Evolutionary conservation across 2,329 filamentous ascomycete genomes (phyloP).

Genomic region (Fusarium xylarioides): DNA sequence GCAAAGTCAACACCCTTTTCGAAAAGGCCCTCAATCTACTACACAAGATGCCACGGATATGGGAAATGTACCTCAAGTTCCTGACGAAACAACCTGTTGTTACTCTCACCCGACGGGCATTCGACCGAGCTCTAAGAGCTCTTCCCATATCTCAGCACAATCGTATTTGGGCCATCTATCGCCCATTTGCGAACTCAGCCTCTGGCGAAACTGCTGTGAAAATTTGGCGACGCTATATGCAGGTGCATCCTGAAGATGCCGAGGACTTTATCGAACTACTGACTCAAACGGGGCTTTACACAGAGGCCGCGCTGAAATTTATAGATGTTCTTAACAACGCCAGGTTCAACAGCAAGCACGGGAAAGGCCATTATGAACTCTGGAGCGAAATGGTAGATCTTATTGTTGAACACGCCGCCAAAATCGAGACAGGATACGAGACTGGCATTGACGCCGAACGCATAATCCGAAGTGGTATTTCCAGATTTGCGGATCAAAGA

Average conservation of each 20-base stretch:
- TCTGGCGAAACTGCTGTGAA: constrained; percentile 90
- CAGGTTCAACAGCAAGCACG: constrained; percentile 89
- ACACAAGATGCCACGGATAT: constrained; percentile 98
- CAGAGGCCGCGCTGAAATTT: constrained; percentile 89
- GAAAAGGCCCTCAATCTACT: constrained; percentile 91
- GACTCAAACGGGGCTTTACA: constrained; percentile 82
- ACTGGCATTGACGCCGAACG: constrained; percentile 88
- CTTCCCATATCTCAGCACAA: constrained; percentile 95
- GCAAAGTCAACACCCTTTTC: constrained; percentile 94
- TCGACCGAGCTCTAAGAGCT: constrained; percentile 90
- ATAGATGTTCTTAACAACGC: constrained; percentile 92
- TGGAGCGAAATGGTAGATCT: constrained; percentile 98
- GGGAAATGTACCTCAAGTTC: constrained; percentile 97
- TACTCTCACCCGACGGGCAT: constrained; percentile 84
- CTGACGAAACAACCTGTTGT: constrained; percentile 91
- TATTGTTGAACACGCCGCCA: constrained; percentile 87
- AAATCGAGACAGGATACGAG: constrained; percentile 83
- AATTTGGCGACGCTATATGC: constrained; percentile 96
- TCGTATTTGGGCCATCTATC: constrained; percentile 92
- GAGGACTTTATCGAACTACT: constrained; percentile 96
- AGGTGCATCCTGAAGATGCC: constrained; percentile 92
- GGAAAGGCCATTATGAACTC: constrained; percentile 93
- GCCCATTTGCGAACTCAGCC: constrained; percentile 89
- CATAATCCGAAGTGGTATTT: constrained; percentile 91
- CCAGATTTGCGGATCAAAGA: constrained; percentile 89